Conservation (phyloP, 768 basidiomycete species). For the Tremella fuciformis region DNA sequence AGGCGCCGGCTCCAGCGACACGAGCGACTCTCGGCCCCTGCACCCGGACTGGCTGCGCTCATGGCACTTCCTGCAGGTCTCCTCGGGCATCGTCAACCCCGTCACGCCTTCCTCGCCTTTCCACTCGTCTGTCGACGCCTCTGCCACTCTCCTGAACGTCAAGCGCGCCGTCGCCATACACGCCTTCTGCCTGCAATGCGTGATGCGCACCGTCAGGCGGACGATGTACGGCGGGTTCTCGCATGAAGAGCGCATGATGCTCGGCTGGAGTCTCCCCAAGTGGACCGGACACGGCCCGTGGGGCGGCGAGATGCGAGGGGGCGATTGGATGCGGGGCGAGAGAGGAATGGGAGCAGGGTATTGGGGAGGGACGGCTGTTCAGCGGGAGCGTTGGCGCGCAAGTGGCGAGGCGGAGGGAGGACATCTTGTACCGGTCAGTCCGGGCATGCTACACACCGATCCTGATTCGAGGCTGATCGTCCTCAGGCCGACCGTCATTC, state of each 20-base stretch:
- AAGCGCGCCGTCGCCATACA: constrained; percentile 18
- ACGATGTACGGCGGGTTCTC: constrained; percentile 9
- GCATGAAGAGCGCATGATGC: constrained; percentile 21
- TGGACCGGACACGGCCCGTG: constrained; percentile 25
- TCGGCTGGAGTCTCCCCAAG: constrained; percentile 27
- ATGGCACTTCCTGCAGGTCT: constrained; percentile 1
- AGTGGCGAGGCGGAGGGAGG: background rate
- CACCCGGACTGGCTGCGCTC: background rate
- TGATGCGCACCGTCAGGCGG: constrained; percentile 8
- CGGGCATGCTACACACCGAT: background rate
- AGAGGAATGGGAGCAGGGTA: constrained; percentile 10
- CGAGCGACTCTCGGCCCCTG: background rate
- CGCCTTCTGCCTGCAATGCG: constrained; percentile 20
- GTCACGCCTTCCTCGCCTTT: constrained; percentile 1
- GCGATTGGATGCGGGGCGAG: background rate
- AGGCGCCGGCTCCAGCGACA: background rate
- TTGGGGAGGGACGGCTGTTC: constrained; percentile 20
- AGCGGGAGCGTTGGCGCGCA: constrained; percentile 8
- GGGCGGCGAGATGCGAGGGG: background rate
- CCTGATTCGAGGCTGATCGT: background rate
- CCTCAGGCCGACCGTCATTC: background rate
- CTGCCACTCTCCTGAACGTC: background rate
- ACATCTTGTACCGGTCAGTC: constrained; percentile 19
- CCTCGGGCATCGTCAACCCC: constrained; percentile 3
- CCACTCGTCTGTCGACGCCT: background rate